Evolutionary conservation across 257 asterid species (phyloP), one percentile per base, ranked within the genome.

Genomic region (Osmanthus fragrans): DNA sequence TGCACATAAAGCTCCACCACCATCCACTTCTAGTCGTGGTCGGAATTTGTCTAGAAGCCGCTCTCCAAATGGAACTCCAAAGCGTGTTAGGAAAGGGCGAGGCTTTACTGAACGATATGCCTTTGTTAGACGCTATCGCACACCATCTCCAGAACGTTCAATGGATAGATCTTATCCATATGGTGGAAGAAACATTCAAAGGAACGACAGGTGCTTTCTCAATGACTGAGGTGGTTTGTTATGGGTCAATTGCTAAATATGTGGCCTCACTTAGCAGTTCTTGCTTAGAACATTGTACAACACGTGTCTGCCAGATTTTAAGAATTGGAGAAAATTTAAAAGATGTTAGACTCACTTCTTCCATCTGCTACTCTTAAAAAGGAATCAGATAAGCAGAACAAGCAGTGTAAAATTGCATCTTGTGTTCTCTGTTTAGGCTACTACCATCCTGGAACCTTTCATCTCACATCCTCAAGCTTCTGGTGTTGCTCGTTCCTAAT

Each of bases 11-110:
- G 82, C 30, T 25, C 72, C 87, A 73, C 87, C 80, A 69, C 88
- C 80, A 74, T 74, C 86, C 76, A 83, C 84, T 70, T 83, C 88
- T 66, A 81, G 73, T 75, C 94, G 42, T 49, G 92, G 80, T 49
- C 87, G 86, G 69, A 85, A 79, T 74, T 76, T 84, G 70, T 84
- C 91, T 29, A 63, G 85, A 77, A 92, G 89, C 82, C 84, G 85
- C 74, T 92, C 97, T 36, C 97, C 96, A 12, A 89, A 89, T 88
- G 98, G 94, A 79, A 87, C 88, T 70, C 87, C 83, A 66, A 92
- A 89, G 84, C 97, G 99, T 33, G 77, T 93, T 9, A 92, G 97
- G 58, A 96, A 96, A 89, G 99, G 99, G 71, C 94, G 99, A 63
- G 99, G 99, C 68, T 96, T 96, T 73, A 93, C 98, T 69, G 92